Percentiles rank a stretch among this genome's conserved stretches.
Conservation (phyloP, 257 asterid species). For the Nicotiana tomentosiformis region DNA sequence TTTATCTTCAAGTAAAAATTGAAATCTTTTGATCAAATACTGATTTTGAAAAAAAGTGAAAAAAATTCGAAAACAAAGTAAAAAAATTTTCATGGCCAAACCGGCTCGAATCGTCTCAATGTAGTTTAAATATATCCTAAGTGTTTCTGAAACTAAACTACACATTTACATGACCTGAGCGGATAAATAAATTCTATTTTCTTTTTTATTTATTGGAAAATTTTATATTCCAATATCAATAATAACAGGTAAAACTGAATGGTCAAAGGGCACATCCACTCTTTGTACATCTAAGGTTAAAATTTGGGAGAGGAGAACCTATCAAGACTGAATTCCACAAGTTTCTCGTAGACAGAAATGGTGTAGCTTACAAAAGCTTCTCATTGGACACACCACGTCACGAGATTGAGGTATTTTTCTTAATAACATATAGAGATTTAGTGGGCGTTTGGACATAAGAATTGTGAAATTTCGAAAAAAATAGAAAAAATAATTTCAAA, state of each 20-base stretch:
- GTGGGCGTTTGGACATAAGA: background rate
- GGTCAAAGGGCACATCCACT: background rate
- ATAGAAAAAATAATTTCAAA: too few relatives aligned
- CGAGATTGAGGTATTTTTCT: background rate
- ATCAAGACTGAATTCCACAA: background rate
- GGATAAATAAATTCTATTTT: background rate
- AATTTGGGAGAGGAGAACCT: background rate
- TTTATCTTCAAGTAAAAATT: too few relatives aligned
- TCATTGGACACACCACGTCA: background rate
- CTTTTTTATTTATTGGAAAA: background rate
- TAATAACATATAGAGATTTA: too few relatives aligned
- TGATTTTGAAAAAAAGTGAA: too few relatives aligned
- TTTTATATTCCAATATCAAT: background rate
- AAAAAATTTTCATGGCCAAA: too few relatives aligned
- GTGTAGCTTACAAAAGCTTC: background rate
- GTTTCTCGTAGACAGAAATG: background rate
- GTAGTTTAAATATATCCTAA: too few relatives aligned
- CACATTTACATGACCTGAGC: too few relatives aligned
- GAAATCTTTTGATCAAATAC: too few relatives aligned
- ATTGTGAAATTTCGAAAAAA: background rate
- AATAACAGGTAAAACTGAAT: background rate
- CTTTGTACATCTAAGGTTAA: background rate
- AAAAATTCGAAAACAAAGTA: too few relatives aligned
- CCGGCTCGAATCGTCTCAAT: too few relatives aligned
- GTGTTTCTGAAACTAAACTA: too few relatives aligned